A percentile compares a stretch with the other conserved stretches of the same genome.
These are phyloP conservation scores for Cochlearia excelsa DNA, from an alignment of 345 rosid species.

Conservation along the genomic window DNA sequence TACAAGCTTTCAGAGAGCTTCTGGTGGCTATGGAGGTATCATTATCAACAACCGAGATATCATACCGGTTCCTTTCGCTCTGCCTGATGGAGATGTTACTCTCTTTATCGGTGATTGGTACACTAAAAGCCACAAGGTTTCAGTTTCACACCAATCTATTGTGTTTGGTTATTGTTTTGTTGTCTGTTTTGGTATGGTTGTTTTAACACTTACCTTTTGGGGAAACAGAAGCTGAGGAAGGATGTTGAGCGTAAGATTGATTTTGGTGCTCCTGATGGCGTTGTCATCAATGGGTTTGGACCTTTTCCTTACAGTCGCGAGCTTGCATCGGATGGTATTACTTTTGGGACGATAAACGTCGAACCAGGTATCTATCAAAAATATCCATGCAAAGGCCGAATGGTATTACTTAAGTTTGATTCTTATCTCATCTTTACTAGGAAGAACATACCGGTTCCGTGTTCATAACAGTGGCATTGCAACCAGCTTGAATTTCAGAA, in stretches of 20 bases:
- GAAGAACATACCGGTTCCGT: constrained; percentile 76
- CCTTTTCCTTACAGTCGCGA: constrained; percentile 62
- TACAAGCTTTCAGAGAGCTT: constrained; percentile 61
- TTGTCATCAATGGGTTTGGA: constrained; percentile 76
- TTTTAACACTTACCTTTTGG: not conserved
- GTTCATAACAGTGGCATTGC: constrained; percentile 86
- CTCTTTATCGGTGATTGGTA: constrained; percentile 79
- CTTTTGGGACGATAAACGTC: constrained; percentile 64
- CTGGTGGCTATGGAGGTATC: constrained; percentile 79
- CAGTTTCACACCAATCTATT: too few relatives aligned
- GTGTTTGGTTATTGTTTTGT: constrained; percentile 18
- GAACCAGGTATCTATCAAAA: constrained; percentile 57
- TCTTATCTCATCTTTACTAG: constrained; percentile 40
- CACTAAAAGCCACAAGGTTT: constrained; percentile 73
- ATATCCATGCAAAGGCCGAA: too few relatives aligned
- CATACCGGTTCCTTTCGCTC: constrained; percentile 60
- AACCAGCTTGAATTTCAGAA: constrained; percentile 86
- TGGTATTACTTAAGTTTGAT: too few relatives aligned
- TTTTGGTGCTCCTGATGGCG: constrained; percentile 74
- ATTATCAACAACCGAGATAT: constrained; percentile 62
- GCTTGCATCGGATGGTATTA: constrained; percentile 48
- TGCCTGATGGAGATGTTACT: constrained; percentile 74
- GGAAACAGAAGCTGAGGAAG: constrained; percentile 64
- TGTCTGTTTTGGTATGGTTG: constrained; percentile 1
- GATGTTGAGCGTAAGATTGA: constrained; percentile 56